Conservation (phyloP, 345 rosid genomes). For the Durio zibethinus region DNA sequence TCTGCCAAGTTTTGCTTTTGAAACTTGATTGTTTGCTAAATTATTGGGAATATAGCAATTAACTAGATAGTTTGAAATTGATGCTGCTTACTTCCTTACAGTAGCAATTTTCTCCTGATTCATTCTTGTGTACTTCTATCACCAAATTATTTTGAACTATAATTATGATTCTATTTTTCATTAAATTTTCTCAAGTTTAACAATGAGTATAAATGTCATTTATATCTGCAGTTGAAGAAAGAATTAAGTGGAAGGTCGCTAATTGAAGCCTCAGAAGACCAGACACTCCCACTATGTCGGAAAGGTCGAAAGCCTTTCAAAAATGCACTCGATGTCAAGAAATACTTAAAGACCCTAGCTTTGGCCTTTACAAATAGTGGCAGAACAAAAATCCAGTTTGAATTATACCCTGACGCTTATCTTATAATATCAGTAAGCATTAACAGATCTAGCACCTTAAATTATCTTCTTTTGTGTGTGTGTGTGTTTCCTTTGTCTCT, state of each 20-base stretch:
- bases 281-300: constrained; percentile 86
- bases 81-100: neutral
- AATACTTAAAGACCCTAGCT: neutral
- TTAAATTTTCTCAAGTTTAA: neutral
- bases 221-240: constrained; percentile 42
- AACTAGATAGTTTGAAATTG: neutral
- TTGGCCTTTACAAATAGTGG: too few relatives aligned
- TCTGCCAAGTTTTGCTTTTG: neutral
- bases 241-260: constrained; percentile 51
- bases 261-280: constrained; percentile 58
- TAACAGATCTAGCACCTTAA: constrained; percentile 12
- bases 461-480: neutral
- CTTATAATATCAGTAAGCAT: neutral
- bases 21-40: neutral
- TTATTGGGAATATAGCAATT: neutral
- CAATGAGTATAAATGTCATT: neutral
- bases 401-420: too few relatives aligned
- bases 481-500: neutral
- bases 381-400: too few relatives aligned
- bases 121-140: neutral
- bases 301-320: constrained; percentile 76
- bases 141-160: neutral
- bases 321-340: constrained; percentile 59
- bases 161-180: neutral
- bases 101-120: neutral